These are phyloP conservation scores for Hydrangea macrophylla DNA, from an alignment of 148 eudicot species.

Conservation along the genomic window DNA sequence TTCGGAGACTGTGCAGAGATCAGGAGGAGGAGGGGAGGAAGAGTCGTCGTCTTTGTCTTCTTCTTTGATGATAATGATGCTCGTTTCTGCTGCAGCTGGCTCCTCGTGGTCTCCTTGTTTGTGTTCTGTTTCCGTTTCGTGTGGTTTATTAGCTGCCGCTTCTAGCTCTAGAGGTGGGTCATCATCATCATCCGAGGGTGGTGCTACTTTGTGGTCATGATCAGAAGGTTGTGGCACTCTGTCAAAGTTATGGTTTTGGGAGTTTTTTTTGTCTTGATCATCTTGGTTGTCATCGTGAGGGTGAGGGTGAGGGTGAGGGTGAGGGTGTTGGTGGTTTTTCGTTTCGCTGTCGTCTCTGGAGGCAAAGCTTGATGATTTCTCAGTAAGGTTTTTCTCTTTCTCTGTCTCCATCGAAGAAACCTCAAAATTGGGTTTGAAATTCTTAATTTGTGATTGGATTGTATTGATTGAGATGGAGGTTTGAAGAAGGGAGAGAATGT, in stretches of 20 bases:
- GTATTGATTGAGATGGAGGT: background rate
- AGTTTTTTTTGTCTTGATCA: background rate
- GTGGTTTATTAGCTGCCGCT: background rate
- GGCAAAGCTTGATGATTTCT: slow-evolving; percentile 11
- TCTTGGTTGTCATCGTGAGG: background rate
- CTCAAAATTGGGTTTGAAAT: background rate
- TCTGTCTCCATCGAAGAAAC: slow-evolving; percentile 26
- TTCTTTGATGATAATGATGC: too few relatives aligned
- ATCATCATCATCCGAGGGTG: background rate
- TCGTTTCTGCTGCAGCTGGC: too few relatives aligned
- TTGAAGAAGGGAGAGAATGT: background rate
- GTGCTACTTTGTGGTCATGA: background rate
- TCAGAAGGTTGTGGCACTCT: background rate
- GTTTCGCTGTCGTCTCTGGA: background rate
- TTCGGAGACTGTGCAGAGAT: slow-evolving; percentile 25
- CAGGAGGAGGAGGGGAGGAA: slow-evolving; percentile 25
- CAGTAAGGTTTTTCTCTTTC: slow-evolving; percentile 20
- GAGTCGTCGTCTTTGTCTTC: slow-evolving; percentile 4
- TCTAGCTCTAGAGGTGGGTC: background rate
- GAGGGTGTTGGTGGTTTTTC: background rate
- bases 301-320: background rate
- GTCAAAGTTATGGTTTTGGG: background rate
- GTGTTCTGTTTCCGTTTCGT: background rate
- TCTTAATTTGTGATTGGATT: background rate
- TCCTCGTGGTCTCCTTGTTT: too few relatives aligned